These are phyloP conservation scores for Casuarina equisetifolia DNA, from an alignment of 306 rosid genomes.

Conservation along the genomic window DNA sequence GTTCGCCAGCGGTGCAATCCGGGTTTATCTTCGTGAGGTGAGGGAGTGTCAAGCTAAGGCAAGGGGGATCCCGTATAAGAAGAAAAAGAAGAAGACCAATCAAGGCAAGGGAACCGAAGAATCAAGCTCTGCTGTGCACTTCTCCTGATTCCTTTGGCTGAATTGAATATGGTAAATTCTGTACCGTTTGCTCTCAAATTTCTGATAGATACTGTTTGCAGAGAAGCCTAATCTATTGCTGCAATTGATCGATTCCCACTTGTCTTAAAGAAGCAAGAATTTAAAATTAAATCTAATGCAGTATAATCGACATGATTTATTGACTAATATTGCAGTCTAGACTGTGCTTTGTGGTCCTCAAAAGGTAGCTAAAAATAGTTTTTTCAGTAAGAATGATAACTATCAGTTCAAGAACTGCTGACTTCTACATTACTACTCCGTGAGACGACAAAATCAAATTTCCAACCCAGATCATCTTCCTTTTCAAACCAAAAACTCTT, in stretches of 20 bases:
- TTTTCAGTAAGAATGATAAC: not conserved
- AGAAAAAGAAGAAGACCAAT: slow-evolving; percentile 73
- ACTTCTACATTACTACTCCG: not conserved
- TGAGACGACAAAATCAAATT: not conserved
- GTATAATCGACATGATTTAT: not conserved
- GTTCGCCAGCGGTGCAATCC: slow-evolving; percentile 75
- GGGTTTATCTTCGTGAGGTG: slow-evolving; percentile 84
- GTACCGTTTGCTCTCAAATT: not conserved
- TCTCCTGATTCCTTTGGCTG: slow-evolving; percentile 41
- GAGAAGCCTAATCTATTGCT: not conserved
- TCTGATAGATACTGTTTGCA: not conserved
- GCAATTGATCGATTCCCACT: slow-evolving; percentile 2
- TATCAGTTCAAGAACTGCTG: not conserved
- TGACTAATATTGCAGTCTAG: not conserved
- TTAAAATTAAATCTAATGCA: not conserved
- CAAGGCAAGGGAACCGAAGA: slow-evolving; percentile 49
- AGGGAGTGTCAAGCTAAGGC: slow-evolving; percentile 94
- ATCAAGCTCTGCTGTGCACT: slow-evolving; percentile 45
- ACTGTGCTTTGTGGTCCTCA: not conserved
- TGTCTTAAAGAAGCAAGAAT: not conserved
- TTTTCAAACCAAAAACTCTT: not conserved
- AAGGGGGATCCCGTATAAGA: slow-evolving; percentile 92
- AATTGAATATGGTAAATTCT: slow-evolving; percentile 41
- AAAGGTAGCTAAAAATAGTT: not conserved
- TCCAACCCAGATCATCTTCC: not conserved